Conservation (phyloP, 495 filamentous ascomycete genomes). For the Neurospora sp. region DNA sequence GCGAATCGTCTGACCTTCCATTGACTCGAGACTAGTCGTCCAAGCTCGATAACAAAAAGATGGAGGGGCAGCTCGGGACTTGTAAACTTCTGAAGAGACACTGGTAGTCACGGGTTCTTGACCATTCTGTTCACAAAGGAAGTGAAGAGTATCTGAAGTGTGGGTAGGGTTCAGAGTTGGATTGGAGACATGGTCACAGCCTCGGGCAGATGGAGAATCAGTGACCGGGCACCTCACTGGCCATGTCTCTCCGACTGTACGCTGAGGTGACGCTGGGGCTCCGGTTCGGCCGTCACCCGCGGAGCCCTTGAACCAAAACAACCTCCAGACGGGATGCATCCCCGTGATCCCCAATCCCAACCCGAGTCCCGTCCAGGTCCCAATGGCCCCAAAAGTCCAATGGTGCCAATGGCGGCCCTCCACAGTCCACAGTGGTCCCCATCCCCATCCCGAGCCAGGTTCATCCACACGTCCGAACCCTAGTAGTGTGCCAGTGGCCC, state of each 20-base stretch:
- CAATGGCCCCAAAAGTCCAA: neutral
- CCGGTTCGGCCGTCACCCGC: neutral
- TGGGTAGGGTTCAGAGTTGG: neutral
- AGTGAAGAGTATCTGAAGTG: neutral
- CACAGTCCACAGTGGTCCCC: neutral
- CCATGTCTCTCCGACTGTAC: neutral
- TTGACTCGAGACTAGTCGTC: neutral
- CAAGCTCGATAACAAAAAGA: neutral
- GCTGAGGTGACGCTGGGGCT: neutral
- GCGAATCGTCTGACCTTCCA: neutral
- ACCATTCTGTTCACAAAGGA: neutral
- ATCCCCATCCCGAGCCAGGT: neutral
- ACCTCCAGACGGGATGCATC: neutral
- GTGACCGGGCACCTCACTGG: neutral
- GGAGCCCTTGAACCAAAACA: neutral
- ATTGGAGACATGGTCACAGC: neutral
- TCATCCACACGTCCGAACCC: neutral
- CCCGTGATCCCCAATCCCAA: neutral
- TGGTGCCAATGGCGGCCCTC: neutral
- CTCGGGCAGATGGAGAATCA: neutral
- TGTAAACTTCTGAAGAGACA: neutral
- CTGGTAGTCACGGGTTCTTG: neutral
- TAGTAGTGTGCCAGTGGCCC: neutral
- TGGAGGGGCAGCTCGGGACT: neutral
- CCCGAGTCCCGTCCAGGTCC: neutral